Percentiles rank a stretch among this genome's conserved stretches.
These are phyloP conservation scores for Cicer yamashitae DNA, from an alignment of 306 rosid species.

Conservation along the genomic window DNA sequence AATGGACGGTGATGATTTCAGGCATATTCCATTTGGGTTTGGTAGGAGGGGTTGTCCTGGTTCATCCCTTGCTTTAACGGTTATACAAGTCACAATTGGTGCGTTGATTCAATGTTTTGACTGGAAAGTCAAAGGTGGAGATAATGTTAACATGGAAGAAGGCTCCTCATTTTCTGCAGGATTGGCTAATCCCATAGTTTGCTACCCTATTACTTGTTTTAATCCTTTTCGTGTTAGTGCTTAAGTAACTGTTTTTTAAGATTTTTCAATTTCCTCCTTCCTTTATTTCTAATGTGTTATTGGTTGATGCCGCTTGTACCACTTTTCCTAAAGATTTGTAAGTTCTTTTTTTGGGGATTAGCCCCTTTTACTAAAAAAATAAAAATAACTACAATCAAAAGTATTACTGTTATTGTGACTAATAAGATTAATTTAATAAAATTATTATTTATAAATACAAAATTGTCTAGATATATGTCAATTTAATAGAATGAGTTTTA, in stretches of 20 bases:
- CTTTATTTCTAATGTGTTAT: no score
- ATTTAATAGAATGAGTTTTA: no score
- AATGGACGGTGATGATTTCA: conserved; percentile 45
- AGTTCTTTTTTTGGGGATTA: no score
- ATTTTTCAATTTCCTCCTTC: no score
- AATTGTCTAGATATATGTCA: no score
- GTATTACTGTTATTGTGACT: no score
- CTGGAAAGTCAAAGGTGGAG: conserved; percentile 49
- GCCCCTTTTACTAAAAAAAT: no score
- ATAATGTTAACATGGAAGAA: conserved; percentile 45
- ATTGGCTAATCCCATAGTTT: conserved; percentile 48
- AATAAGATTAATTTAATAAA: no score
- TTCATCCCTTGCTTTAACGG: conserved; percentile 44
- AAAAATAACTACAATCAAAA: no score
- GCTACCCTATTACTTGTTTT: conserved; percentile 48
- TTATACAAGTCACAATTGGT: conserved; percentile 46
- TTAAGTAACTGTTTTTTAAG: background rate
- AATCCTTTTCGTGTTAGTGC: conserved; percentile 32
- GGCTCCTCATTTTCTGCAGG: conserved; percentile 56
- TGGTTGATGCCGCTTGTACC: no score
- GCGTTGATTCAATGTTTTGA: conserved; percentile 56
- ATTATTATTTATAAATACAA: no score
- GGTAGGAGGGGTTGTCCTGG: conserved; percentile 64
- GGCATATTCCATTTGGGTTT: conserved; percentile 59
- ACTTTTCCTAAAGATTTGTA: no score